Percentiles rank a stretch among this genome's conserved stretches.
Conservation (phyloP, 192 early-diverging fungal species). For the Mortierella alpina region DNA sequence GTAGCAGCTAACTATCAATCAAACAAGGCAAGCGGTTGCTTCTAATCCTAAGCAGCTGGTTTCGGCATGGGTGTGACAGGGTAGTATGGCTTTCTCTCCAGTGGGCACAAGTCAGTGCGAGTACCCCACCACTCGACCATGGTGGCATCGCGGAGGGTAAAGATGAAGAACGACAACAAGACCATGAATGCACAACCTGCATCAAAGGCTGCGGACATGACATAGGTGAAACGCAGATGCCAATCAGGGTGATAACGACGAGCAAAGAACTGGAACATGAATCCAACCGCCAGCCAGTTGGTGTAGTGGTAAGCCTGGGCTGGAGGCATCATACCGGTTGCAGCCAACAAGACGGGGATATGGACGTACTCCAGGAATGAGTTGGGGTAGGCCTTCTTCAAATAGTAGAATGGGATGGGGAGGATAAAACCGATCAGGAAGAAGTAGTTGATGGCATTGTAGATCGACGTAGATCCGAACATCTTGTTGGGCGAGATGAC, state of each 20-base stretch:
- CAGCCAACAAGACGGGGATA: constrained; percentile 64
- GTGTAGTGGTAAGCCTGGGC: constrained; percentile 58
- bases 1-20: too few relatives aligned
- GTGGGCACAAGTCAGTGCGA: constrained; percentile 18
- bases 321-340: constrained; percentile 65
- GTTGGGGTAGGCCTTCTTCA: constrained; percentile 64
- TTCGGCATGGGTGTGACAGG: neutral
- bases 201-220: constrained; percentile 64
- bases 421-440: constrained; percentile 66
- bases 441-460: constrained; percentile 56
- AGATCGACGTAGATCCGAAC: constrained; percentile 60
- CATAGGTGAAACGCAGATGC: constrained; percentile 76
- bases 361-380: constrained; percentile 59
- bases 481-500: constrained; percentile 73
- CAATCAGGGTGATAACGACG: constrained; percentile 61
- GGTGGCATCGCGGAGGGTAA: constrained; percentile 22
- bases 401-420: constrained; percentile 66
- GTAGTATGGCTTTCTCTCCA: constrained; percentile 16
- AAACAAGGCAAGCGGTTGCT: too few relatives aligned
- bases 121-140: constrained; percentile 33
- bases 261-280: constrained; percentile 63
- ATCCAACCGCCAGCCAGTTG: constrained; percentile 59
- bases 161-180: constrained; percentile 47
- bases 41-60: too few relatives aligned
- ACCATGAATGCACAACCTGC: constrained; percentile 59